Conservation (phyloP, 768 basidiomycete genomes). For the Daedaleopsis nitida region DNA sequence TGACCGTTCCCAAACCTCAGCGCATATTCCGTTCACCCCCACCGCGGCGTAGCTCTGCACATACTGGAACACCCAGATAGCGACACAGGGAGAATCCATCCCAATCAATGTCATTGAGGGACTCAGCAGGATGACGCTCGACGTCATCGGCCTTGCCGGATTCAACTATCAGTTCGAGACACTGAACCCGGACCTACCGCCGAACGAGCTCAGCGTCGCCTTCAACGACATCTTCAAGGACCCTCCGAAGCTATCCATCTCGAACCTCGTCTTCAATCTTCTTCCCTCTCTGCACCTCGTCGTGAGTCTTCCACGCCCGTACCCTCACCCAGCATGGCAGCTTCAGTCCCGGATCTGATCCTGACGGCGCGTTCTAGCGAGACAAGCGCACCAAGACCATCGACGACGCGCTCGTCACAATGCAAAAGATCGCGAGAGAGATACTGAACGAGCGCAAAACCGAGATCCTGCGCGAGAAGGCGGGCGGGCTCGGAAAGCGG, state of each 20-base stretch:
- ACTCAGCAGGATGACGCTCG: conserved; percentile 39
- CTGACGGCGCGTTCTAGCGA: too few species aligned
- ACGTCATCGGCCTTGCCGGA: conserved; percentile 45
- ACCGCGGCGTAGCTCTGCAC: conserved; percentile 27
- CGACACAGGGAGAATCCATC: conserved; percentile 25
- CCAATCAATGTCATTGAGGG: conserved; percentile 37
- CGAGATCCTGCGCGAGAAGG: conserved; percentile 19
- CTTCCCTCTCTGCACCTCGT: conserved; percentile 28
- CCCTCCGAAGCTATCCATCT: not conserved
- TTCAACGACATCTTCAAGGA: conserved; percentile 28
- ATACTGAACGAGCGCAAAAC: not conserved
- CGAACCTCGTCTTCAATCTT: not conserved
- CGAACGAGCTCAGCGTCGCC: conserved; percentile 34
- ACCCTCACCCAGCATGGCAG: not conserved
- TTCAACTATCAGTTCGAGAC: conserved; percentile 33
- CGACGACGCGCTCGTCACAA: too few species aligned
- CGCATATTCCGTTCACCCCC: too few species aligned
- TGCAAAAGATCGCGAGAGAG: too few species aligned
- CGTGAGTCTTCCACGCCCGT: not conserved
- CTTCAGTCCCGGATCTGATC: too few species aligned
- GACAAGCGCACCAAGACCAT: too few species aligned
- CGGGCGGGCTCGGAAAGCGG: conserved; percentile 34
- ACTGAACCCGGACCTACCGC: conserved; percentile 26
- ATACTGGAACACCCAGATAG: conserved; percentile 25
- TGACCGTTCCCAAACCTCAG: too few species aligned